Percentiles rank a stretch among this genome's conserved stretches.
Conservation (phyloP, 2,329 filamentous ascomycete genomes). For the Didymella pinodella region DNA sequence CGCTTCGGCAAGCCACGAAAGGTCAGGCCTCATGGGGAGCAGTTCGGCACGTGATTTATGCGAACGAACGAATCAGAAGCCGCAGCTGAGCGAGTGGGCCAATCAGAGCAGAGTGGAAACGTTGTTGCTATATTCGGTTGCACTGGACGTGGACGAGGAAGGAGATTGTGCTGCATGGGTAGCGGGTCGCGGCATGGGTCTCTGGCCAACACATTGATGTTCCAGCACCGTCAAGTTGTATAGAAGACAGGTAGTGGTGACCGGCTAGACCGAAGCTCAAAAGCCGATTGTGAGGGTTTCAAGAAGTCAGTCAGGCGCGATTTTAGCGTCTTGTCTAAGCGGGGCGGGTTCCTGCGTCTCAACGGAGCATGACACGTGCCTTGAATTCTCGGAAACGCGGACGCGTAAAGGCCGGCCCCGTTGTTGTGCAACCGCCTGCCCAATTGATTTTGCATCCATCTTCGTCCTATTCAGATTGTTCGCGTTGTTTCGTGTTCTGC, state of each 20-base stretch:
- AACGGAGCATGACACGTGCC: neutral
- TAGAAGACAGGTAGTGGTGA: neutral
- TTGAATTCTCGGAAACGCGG: neutral
- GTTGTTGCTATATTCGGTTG: slow-evolving; percentile 6
- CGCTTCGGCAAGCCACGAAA: neutral
- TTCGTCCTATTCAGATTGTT: neutral
- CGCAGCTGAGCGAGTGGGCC: neutral
- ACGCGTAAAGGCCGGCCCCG: neutral
- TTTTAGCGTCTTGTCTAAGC: neutral
- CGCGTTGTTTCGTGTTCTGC: neutral
- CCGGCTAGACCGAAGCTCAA: neutral
- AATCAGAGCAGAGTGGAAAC: slow-evolving; percentile 1
- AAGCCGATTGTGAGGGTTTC: neutral
- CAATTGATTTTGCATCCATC: neutral
- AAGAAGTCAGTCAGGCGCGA: neutral
- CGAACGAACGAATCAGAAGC: slow-evolving; percentile 15
- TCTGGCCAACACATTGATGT: neutral
- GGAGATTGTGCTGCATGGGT: neutral
- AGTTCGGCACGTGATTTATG: slow-evolving; percentile 13
- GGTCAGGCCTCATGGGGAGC: slow-evolving; percentile 13
- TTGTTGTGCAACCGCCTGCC: neutral
- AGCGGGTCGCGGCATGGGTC: neutral
- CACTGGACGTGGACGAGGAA: neutral
- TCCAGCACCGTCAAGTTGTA: neutral
- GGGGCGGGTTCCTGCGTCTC: neutral